Base-by-base conservation (phyloP, 495 filamentous ascomycete species). In the Glonium stellatum region DNA sequence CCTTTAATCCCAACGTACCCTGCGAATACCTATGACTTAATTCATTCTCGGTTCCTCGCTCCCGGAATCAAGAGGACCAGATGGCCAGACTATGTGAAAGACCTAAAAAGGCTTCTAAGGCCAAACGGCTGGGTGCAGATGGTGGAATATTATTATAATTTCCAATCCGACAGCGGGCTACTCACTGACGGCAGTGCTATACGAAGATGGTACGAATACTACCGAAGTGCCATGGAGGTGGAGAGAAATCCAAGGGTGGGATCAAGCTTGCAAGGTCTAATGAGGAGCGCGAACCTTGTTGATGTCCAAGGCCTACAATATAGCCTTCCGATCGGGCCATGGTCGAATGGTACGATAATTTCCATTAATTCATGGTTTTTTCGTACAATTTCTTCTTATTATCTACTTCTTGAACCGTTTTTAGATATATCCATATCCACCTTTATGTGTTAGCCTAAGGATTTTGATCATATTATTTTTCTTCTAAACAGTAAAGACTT, bases 81-180 rank as follows among this genome's bases (percentile, higher is more conserved):
- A 73, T 98, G 93, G 93, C 71, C 75, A 58, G 79, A 81, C 18
- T 97, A 97, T 75, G 71, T 96, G 59, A 75, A 76, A 60, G 93
- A 97, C 65, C 87, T 96, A 62, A 79, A 77, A 66, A 82, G 80
- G 59, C 77, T 87, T 4, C 67, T 85, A 51, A 87, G 79, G 61
- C 81, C 79, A 37, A 82, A 87, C 23, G 90, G 93, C 18, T 97
- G 92, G 92, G 80, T 90, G 53, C 93, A 98, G 70, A 86, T 97
- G 81, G 80, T 88, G 25, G 93, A 98, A 70, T 81, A 90, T 60
- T 91, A 95, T 66, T 87, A 84, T 72, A 91, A 88, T 62, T 83
- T 89, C 31, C 92, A 97, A 69, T 96, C 90, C 1, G 87, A 95
- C 66, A 96, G 90, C 63, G 93, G 93, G 25, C 85, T 82, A 8